Percentiles rank a stretch among this genome's conserved stretches.
Conservation (phyloP, 176 grass and related monocot species). For the Musa schizocarpa region DNA sequence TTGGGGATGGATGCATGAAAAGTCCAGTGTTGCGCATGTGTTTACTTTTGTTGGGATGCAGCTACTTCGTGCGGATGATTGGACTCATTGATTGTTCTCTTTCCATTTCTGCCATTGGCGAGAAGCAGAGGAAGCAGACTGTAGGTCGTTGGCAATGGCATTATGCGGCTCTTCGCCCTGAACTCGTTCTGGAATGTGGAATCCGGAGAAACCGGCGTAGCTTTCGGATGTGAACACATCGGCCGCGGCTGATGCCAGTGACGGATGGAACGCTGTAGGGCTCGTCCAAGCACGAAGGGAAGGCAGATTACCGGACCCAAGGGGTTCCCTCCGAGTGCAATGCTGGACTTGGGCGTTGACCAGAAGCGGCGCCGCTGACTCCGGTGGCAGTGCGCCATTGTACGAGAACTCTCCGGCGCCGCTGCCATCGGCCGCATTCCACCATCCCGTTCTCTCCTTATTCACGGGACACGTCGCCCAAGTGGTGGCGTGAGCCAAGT, state of each 20-base stretch:
- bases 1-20: no score
- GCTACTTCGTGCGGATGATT: no score
- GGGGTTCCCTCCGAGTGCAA: slow-evolving; percentile 9
- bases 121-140: neutral
- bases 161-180: neutral
- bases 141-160: neutral
- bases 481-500: no score
- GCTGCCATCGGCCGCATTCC: neutral
- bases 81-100: no score
- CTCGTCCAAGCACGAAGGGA: neutral
- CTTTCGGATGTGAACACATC: neutral
- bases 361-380: neutral
- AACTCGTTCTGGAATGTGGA: slow-evolving; percentile 1
- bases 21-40: no score
- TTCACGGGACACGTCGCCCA: neutral
- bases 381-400: neutral
- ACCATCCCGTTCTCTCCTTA: neutral
- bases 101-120: no score
- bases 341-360: neutral
- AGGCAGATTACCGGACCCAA: neutral
- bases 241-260: no score
- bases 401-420: neutral
- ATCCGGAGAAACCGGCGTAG: neutral
- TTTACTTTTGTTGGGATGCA: no score
- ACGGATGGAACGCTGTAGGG: neutral